Conservation (phyloP, 2,329 filamentous ascomycete genomes). For the Ophiostoma australiae region DNA sequence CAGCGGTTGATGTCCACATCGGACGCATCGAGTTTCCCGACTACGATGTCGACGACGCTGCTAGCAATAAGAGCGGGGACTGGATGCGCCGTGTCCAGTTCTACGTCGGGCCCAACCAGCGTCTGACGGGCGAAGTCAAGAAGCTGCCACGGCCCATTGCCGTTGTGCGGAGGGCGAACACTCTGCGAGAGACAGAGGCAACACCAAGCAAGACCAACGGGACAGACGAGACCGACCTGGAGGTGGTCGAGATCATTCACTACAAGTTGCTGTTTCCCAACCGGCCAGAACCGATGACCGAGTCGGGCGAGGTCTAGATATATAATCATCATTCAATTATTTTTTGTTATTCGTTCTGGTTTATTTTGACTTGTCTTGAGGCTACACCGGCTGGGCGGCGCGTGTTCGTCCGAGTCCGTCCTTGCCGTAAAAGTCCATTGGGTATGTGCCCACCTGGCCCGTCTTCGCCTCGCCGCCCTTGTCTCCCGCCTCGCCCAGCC, state of each 20-base stretch:
- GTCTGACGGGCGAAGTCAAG: constrained; percentile 84
- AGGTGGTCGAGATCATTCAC: constrained; percentile 82
- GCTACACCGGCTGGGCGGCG: constrained; percentile 30
- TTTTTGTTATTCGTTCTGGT: background rate
- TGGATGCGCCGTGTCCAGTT: constrained; percentile 92
- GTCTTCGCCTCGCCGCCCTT: constrained; percentile 47
- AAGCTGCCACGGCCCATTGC: constrained; percentile 75
- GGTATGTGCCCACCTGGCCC: constrained; percentile 51
- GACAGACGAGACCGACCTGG: constrained; percentile 51
- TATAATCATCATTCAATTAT: background rate
- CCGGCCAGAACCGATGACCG: constrained; percentile 76
- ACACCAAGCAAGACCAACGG: no score
- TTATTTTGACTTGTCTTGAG: background rate
- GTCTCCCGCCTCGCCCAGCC: constrained; percentile 47
- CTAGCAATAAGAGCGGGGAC: constrained; percentile 43
- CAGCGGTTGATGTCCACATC: constrained; percentile 35
- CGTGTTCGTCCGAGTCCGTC: constrained; percentile 82
- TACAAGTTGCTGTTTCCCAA: constrained; percentile 81
- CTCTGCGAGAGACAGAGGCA: no score
- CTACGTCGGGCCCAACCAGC: constrained; percentile 83
- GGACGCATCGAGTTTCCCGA: constrained; percentile 46
- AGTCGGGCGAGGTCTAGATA: constrained; percentile 1
- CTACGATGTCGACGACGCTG: constrained; percentile 50
- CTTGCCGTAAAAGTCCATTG: constrained; percentile 97
- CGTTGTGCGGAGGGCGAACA: constrained; percentile 57